phyloP scores from a whole-genome alignment of 495 filamentous ascomycete species.

The Aspergillus sclerotioniger region DNA sequence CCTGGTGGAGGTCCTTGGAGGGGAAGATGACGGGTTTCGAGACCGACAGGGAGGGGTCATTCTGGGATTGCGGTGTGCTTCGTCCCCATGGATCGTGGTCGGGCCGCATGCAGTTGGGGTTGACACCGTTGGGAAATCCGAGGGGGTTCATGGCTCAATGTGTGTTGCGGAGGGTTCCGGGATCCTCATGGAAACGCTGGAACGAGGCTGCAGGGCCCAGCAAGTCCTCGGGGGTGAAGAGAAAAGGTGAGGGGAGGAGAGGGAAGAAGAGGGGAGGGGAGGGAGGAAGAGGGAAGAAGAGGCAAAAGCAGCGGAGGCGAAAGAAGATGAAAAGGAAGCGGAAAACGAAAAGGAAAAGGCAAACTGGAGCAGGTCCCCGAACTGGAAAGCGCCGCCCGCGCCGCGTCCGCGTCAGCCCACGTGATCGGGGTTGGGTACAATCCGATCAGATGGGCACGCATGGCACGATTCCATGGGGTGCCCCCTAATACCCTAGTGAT shows the following conservation, averaged over 20 bases:
- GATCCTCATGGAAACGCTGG: neutral
- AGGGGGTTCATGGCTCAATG: neutral
- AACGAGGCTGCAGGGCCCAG: neutral
- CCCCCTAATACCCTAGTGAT: no score
- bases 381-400: no score
- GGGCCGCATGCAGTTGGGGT: conserved; percentile 4
- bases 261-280: neutral
- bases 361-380: no score
- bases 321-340: neutral
- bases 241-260: neutral
- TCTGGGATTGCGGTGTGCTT: conserved; percentile 7
- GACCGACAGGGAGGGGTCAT: conserved; percentile 1
- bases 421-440: conserved; percentile 11
- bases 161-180: neutral
- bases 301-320: neutral
- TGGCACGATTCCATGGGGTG: neutral
- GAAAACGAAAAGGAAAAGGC: neutral
- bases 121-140: neutral
- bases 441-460: neutral
- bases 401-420: conserved; percentile 14
- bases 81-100: conserved; percentile 3
- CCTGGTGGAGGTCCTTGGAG: neutral
- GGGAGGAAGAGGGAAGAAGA: neutral
- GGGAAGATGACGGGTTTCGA: conserved; percentile 1
- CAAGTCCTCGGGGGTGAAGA: conserved; percentile 4